Evolutionary conservation across 129 eudicot genomes (phyloP), one percentile per base, ranked within the genome.

Genomic region (Tagetes patula): DNA sequence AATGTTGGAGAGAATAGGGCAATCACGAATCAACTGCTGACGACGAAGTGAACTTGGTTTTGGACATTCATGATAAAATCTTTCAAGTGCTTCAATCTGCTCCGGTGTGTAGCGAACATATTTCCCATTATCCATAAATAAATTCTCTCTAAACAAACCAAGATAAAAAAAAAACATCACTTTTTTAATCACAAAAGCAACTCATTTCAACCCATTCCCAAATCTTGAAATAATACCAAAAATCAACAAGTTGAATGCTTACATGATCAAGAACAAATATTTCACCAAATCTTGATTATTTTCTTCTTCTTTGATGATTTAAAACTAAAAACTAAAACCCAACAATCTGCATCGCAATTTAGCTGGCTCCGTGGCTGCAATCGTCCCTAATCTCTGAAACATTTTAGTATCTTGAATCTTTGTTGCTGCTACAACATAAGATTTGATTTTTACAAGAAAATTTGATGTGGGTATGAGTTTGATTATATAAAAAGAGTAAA

Each of bases 371-470:
- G n/a, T n/a, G n/a, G n/a, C n/a, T n/a, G n/a, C n/a, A 45, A 80
- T 83, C 41, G 86, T 83, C 4, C 86, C 85, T 74, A 84, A 74
- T 43, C 83, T 58, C 43, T 70, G 73, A 75, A 81, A 85, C 84
- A 82, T 82, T 30, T 69, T 69, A 69, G 30, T 63, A 32, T 65
- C 64, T 49, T 74, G 75, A 59, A 64, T 39, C 37, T 34, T 58
- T 58, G 27, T 37, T 14, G n/a, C 43, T 43, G 74, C 20, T 56
- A 43, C 20, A 5, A 3, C 8, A 48, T 37, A 14, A 77, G 70
- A 69, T 77, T 49, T 59, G 20, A 30, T 38, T 12, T 59, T 69
- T 37, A 14, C 55, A 61, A 31, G 14, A 8, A 43, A 42, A 9
- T 36, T 71, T 63, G 50, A 64, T 71, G 77, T 31, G 66, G 65